Conservation (phyloP, 306 rosid species). For the Prunus padus region DNA sequence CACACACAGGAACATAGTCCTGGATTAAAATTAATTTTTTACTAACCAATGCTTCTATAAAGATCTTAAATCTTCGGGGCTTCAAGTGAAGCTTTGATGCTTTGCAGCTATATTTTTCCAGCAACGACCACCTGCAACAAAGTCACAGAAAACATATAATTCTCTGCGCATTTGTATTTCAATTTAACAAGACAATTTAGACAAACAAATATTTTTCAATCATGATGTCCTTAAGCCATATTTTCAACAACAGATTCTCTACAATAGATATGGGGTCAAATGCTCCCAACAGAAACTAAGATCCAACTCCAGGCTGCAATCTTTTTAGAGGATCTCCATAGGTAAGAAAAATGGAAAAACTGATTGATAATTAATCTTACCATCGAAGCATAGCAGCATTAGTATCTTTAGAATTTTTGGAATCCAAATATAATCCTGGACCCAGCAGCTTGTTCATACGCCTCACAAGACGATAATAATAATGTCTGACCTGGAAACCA, state of each 20-base stretch:
- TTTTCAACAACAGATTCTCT: neutral
- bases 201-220: neutral
- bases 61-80: conserved; percentile 91
- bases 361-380: conserved; percentile 38
- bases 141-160: conserved; percentile 26
- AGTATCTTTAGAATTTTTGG: conserved; percentile 90
- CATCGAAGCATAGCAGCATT: conserved; percentile 99
- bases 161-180: conserved; percentile 19
- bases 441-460: conserved; percentile 98
- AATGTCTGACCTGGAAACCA: conserved; percentile 80
- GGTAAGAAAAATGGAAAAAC: neutral
- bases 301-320: conserved; percentile 1
- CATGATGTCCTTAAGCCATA: conserved; percentile 4
- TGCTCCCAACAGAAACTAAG: neutral
- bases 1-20: neutral
- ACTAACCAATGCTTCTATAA: conserved; percentile 97
- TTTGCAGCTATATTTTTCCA: conserved; percentile 96
- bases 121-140: conserved; percentile 87
- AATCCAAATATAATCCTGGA: conserved; percentile 86
- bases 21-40: conserved; percentile 18
- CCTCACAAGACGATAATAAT: conserved; percentile 96
- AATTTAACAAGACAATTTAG: neutral
- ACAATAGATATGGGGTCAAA: neutral
- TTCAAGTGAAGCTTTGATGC: conserved; percentile 98
- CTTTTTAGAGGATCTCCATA: neutral